phyloP scores from a whole-genome alignment of 441 rosid species.

The Erysimum cheiri region DNA sequence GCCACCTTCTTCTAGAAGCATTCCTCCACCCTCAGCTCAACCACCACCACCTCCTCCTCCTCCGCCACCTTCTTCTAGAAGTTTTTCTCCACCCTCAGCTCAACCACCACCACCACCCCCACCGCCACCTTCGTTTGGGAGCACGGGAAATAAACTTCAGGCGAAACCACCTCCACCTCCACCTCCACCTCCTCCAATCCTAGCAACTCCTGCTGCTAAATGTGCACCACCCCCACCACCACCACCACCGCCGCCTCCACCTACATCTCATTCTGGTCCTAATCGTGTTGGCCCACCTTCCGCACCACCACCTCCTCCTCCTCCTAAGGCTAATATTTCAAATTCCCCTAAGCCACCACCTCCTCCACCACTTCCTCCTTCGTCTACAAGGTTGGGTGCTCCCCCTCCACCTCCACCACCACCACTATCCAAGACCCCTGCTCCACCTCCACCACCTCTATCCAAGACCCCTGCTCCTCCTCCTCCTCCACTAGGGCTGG shows the following conservation, averaged over 20 bases:
- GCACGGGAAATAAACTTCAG: slow-evolving; percentile 16
- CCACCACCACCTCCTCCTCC: slow-evolving; percentile 49
- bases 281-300: slow-evolving; percentile 34
- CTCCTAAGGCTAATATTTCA: slow-evolving; percentile 36
- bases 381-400: slow-evolving; percentile 30
- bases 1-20: slow-evolving; percentile 33
- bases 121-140: slow-evolving; percentile 34
- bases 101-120: slow-evolving; percentile 30
- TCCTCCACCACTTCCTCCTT: slow-evolving; percentile 43
- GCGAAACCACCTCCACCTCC: slow-evolving; percentile 37
- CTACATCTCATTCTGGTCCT: slow-evolving; percentile 35
- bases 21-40: slow-evolving; percentile 41
- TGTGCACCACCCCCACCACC: slow-evolving; percentile 38
- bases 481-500: slow-evolving; percentile 58
- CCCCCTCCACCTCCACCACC: slow-evolving; percentile 43
- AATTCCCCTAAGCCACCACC: slow-evolving; percentile 43
- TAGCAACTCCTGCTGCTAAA: slow-evolving; percentile 32
- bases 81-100: slow-evolving; percentile 38
- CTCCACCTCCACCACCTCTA: slow-evolving; percentile 67
- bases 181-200: slow-evolving; percentile 41
- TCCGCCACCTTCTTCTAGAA: slow-evolving; percentile 40
- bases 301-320: slow-evolving; percentile 42
- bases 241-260: slow-evolving; percentile 22
- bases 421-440: slow-evolving; percentile 34
- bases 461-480: slow-evolving; percentile 63